These are phyloP conservation scores for Moesziomyces parantarcticus DNA, from an alignment of 1,284 basidiomycete species.

Conservation along the genomic window DNA sequence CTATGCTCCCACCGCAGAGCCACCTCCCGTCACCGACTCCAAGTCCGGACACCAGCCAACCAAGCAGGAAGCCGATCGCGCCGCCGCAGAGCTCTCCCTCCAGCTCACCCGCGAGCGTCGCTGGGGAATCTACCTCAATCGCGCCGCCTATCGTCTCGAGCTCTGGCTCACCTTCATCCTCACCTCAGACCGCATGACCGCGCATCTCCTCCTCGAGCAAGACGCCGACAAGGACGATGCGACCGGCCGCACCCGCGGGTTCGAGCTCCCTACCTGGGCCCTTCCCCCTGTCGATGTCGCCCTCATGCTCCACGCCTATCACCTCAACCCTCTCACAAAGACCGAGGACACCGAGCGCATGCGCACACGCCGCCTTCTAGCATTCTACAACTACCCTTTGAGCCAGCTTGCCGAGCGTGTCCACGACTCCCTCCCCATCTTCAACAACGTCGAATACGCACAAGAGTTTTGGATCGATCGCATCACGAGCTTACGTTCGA, in stretches of 20 bases:
- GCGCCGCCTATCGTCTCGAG: slow-evolving; percentile 52
- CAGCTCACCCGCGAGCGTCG: slow-evolving; percentile 30
- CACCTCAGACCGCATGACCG: slow-evolving; percentile 9
- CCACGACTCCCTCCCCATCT: slow-evolving; percentile 35
- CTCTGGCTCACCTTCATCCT: slow-evolving; percentile 45
- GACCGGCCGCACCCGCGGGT: slow-evolving; percentile 2
- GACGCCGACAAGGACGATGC: not conserved
- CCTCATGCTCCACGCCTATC: slow-evolving; percentile 53
- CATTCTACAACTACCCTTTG: slow-evolving; percentile 34
- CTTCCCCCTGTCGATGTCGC: slow-evolving; percentile 57
- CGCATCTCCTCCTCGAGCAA: slow-evolving; percentile 7
- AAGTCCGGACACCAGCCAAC: slow-evolving; percentile 19
- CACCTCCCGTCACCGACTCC: slow-evolving; percentile 6
- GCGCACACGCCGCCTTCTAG: slow-evolving; percentile 13
- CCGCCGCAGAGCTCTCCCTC: slow-evolving; percentile 19
- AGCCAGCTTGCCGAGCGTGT: slow-evolving; percentile 25
- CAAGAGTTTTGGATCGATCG: slow-evolving; percentile 16
- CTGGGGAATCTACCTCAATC: slow-evolving; percentile 51
- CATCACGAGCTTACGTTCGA: slow-evolving; percentile 21
- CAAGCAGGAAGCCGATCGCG: slow-evolving; percentile 24
- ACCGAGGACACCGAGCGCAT: slow-evolving; percentile 35
- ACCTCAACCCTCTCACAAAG: slow-evolving; percentile 43
- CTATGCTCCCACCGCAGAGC: slow-evolving; percentile 33
- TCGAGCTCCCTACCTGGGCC: slow-evolving; percentile 28
- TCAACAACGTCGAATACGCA: slow-evolving; percentile 30